These are phyloP conservation scores for Irpex rosettiformis DNA, from an alignment of 1,284 basidiomycete species.

Conservation along the genomic window DNA sequence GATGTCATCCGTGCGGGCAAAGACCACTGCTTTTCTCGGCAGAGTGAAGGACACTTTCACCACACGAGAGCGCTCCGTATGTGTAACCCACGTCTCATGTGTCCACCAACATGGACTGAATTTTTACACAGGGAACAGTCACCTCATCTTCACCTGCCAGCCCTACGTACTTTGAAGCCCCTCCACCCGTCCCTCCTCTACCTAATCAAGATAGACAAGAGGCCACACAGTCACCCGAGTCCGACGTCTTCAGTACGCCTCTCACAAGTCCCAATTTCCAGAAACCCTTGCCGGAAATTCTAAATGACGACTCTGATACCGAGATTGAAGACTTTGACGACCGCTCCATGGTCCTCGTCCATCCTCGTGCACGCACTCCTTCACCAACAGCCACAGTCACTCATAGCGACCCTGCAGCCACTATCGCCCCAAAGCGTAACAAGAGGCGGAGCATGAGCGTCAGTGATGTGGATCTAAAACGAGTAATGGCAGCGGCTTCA, in stretches of 20 bases:
- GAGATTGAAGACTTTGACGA: slow-evolving; percentile 47
- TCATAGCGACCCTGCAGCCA: slow-evolving; percentile 13
- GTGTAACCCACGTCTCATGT: slow-evolving; percentile 24
- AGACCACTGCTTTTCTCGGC: slow-evolving; percentile 74
- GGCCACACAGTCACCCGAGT: slow-evolving; percentile 35
- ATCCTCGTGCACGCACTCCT: slow-evolving; percentile 38
- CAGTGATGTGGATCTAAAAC: slow-evolving; percentile 60
- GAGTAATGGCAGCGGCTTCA: slow-evolving; percentile 33
- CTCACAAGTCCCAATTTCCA: slow-evolving; percentile 26
- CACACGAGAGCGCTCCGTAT: slow-evolving; percentile 66
- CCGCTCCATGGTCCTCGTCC: slow-evolving; percentile 52
- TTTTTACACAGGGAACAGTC: slow-evolving; percentile 38
- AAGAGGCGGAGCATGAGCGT: slow-evolving; percentile 76
- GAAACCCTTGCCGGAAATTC: slow-evolving; percentile 66
- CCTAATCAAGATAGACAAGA: slow-evolving; percentile 46
- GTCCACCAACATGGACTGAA: background rate
- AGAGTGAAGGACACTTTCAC: slow-evolving; percentile 68
- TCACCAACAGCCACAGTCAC: slow-evolving; percentile 29
- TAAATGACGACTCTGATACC: slow-evolving; percentile 23
- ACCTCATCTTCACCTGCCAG: slow-evolving; percentile 37
- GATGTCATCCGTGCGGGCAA: slow-evolving; percentile 66
- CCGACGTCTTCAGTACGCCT: slow-evolving; percentile 47
- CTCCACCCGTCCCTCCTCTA: slow-evolving; percentile 72
- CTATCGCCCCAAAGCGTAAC: slow-evolving; percentile 32
- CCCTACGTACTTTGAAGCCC: slow-evolving; percentile 37